phyloP scores from a whole-genome alignment of 371 early-diverging fungal species.

The Mucor circinelloides region DNA sequence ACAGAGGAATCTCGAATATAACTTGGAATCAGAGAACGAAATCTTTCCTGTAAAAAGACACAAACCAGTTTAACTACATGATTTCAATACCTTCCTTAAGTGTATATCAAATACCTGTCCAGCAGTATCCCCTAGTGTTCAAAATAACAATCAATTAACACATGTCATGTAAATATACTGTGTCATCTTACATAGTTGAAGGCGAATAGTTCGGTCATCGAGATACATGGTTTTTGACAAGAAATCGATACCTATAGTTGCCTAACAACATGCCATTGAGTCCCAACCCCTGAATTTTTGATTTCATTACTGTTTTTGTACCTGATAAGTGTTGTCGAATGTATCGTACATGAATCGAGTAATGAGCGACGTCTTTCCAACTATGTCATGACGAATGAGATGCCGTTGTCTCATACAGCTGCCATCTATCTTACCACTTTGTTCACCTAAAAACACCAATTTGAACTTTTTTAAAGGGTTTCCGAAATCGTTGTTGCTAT shows the following conservation, averaged over 20 bases:
- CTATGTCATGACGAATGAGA: constrained; percentile 43
- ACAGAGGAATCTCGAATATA: constrained; percentile 99
- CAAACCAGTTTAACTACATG: not conserved
- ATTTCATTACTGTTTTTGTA: constrained; percentile 26
- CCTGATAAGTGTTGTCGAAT: constrained; percentile 96
- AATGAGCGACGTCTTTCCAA: constrained; percentile 99
- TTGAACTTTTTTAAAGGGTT: constrained; percentile 88
- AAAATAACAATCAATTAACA: not conserved
- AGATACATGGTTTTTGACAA: constrained; percentile 98
- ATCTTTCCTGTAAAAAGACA: constrained; percentile 74
- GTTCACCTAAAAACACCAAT: constrained; percentile 94
- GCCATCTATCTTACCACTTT: constrained; percentile 75
- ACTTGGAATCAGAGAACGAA: constrained; percentile 95
- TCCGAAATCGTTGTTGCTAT: constrained; percentile 34
- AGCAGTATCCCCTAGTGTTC: constrained; percentile 89
- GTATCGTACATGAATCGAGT: constrained; percentile 99
- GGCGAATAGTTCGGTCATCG: constrained; percentile 94
- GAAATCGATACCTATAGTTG: constrained; percentile 99
- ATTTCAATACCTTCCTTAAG: not conserved
- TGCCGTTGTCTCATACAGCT: not conserved
- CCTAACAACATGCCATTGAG: constrained; percentile 50
- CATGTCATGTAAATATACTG: not conserved
- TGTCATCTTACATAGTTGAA: constrained; percentile 87
- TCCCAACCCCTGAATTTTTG: not conserved
- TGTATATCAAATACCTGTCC: constrained; percentile 81